Conservation (phyloP, 2,329 filamentous ascomycete species). For the Exophiala bonariae region DNA sequence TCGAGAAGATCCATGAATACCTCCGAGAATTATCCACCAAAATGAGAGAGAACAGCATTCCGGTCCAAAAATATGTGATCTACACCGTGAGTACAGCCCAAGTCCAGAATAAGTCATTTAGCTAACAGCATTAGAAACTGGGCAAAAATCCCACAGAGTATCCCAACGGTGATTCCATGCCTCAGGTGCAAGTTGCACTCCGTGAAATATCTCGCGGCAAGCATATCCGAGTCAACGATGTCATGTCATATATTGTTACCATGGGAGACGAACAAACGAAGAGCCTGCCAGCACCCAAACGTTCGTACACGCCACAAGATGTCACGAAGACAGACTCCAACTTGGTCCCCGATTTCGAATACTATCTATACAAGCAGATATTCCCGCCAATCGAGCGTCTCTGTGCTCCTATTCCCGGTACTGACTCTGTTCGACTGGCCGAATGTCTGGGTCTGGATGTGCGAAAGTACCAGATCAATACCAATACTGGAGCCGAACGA, state of each 20-base stretch:
- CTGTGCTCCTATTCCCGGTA: constrained; percentile 92
- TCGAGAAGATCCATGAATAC: constrained; percentile 91
- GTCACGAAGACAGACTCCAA: constrained; percentile 73
- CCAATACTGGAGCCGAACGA: constrained; percentile 53
- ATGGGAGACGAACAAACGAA: constrained; percentile 62
- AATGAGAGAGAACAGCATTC: constrained; percentile 79
- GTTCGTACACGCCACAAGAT: constrained; percentile 84
- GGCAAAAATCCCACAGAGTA: constrained; percentile 93
- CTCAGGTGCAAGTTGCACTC: constrained; percentile 92
- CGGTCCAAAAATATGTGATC: constrained; percentile 89
- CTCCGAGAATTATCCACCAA: constrained; percentile 78
- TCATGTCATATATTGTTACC: constrained; percentile 94
- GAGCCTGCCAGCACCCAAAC: constrained; percentile 70
- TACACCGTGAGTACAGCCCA: constrained; percentile 62
- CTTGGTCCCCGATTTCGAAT: constrained; percentile 88
- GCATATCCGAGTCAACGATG: constrained; percentile 85
- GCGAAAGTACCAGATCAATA: constrained; percentile 76
- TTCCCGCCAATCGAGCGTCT: constrained; percentile 96
- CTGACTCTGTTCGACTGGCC: constrained; percentile 83
- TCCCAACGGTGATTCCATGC: constrained; percentile 92
- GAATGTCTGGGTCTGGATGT: constrained; percentile 92
- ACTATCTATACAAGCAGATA: constrained; percentile 97
- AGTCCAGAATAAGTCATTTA: neutral
- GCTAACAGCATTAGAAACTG: constrained; percentile 62
- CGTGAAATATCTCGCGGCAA: constrained; percentile 85